Percentiles rank a stretch among this genome's conserved stretches.
Conservation (phyloP, 176 grass and related monocot species). For the Oryza longistaminata region DNA sequence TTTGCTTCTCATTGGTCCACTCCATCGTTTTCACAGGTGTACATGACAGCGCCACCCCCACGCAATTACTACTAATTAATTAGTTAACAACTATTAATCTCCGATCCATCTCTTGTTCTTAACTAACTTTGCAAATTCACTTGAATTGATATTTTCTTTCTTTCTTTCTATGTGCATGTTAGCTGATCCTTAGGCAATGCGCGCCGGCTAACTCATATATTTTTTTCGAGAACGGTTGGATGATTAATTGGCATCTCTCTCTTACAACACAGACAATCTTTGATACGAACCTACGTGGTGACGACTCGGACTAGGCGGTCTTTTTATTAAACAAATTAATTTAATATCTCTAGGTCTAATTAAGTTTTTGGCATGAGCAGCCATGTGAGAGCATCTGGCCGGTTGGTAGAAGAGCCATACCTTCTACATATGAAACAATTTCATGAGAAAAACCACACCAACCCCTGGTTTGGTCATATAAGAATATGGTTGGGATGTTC, state of each 20-base stretch:
- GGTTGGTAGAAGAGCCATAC: background rate
- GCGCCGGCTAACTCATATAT: background rate
- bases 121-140: background rate
- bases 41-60: conserved; percentile 42
- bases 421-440: background rate
- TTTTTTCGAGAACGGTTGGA: background rate
- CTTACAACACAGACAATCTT: background rate
- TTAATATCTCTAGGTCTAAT: background rate
- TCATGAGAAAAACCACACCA: background rate
- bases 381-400: background rate
- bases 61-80: background rate
- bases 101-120: background rate
- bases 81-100: background rate
- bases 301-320: background rate
- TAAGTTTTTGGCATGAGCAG: background rate
- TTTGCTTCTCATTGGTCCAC: conserved; percentile 16
- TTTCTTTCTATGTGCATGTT: background rate
- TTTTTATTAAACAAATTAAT: background rate
- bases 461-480: background rate
- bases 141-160: background rate
- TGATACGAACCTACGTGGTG: background rate
- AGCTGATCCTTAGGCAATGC: background rate
- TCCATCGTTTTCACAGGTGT: conserved; percentile 29
- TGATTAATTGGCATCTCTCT: background rate
- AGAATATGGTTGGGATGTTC: background rate